Percentiles rank a stretch among this genome's conserved stretches.
These are phyloP conservation scores for Conticribra guillardii DNA, from an alignment of 108 stramenopile species.

Conservation along the genomic window DNA sequence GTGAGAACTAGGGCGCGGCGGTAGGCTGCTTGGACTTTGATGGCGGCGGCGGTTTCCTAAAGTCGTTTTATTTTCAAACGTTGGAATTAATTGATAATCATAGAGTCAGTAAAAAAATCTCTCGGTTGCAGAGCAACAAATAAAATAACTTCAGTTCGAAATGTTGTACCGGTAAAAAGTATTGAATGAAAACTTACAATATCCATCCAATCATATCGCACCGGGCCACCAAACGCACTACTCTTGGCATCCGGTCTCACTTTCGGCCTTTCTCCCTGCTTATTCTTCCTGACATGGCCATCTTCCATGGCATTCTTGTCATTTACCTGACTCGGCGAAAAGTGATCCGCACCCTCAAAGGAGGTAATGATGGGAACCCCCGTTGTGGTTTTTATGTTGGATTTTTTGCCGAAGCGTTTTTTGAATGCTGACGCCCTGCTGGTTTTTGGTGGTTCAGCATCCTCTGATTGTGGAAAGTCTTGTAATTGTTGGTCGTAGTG, in stretches of 20 bases:
- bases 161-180: no score
- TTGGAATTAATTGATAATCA: no score
- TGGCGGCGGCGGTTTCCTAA: constrained; percentile 66
- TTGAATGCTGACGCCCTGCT: no score
- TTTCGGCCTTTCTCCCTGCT: constrained; percentile 34
- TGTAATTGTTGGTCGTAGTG: no score
- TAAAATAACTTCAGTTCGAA: no score
- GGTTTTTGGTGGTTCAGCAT: no score
- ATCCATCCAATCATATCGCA: constrained; percentile 92
- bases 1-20: constrained; percentile 62
- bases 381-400: constrained; percentile 21
- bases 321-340: constrained; percentile 29
- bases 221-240: constrained; percentile 75
- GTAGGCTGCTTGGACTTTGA: constrained; percentile 72
- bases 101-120: no score
- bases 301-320: constrained; percentile 12
- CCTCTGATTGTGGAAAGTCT: no score
- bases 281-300: constrained; percentile 18
- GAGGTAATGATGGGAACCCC: constrained; percentile 51
- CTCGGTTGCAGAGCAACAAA: no score
- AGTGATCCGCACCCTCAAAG: constrained; percentile 34
- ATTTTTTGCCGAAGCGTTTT: constrained; percentile 31
- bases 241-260: constrained; percentile 62
- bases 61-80: no score
- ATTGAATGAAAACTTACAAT: constrained; percentile 38